These are phyloP conservation scores for Fistulifera solaris DNA, from an alignment of 108 stramenopile species.

Conservation along the genomic window DNA sequence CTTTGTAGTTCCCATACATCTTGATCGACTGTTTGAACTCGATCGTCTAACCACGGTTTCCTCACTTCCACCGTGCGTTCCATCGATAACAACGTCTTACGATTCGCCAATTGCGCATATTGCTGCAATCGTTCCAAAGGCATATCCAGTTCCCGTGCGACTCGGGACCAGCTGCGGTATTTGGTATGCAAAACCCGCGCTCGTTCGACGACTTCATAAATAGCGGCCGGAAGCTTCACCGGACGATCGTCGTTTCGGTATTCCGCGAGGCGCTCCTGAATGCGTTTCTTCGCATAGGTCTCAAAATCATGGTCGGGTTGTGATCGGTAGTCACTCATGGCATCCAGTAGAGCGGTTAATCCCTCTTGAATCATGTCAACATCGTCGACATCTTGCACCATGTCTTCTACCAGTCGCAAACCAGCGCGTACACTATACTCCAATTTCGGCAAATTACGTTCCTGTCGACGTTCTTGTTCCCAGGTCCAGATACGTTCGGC, in stretches of 20 bases:
- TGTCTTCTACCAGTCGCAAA: slow-evolving; percentile 40
- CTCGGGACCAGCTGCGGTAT: not conserved
- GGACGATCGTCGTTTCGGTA: slow-evolving; percentile 3
- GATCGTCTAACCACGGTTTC: slow-evolving; percentile 17
- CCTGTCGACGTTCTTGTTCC: slow-evolving; percentile 39
- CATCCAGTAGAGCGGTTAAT: slow-evolving; percentile 41
- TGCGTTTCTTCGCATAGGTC: slow-evolving; percentile 20
- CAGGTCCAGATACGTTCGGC: slow-evolving; percentile 54
- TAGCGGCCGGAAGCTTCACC: slow-evolving; percentile 2
- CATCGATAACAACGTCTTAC: slow-evolving; percentile 17
- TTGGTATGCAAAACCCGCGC: not conserved
- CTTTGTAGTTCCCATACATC: slow-evolving; percentile 31
- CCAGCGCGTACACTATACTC: slow-evolving; percentile 49
- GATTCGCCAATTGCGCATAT: not conserved
- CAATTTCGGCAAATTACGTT: slow-evolving; percentile 21
- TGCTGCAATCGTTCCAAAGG: slow-evolving; percentile 2
- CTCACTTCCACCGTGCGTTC: slow-evolving; percentile 34
- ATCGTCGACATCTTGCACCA: slow-evolving; percentile 17
- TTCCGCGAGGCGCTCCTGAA: slow-evolving; percentile 1
- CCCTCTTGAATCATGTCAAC: slow-evolving; percentile 64
- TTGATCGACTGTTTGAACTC: slow-evolving; percentile 16
- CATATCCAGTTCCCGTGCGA: slow-evolving; percentile 3
- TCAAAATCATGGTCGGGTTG: slow-evolving; percentile 26
- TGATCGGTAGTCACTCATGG: slow-evolving; percentile 29
- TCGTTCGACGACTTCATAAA: not conserved